Evolutionary conservation across 306 rosid genomes (phyloP), one percentile per base, ranked within the genome.

Genomic region (Sphenostylis stenocarpa): DNA sequence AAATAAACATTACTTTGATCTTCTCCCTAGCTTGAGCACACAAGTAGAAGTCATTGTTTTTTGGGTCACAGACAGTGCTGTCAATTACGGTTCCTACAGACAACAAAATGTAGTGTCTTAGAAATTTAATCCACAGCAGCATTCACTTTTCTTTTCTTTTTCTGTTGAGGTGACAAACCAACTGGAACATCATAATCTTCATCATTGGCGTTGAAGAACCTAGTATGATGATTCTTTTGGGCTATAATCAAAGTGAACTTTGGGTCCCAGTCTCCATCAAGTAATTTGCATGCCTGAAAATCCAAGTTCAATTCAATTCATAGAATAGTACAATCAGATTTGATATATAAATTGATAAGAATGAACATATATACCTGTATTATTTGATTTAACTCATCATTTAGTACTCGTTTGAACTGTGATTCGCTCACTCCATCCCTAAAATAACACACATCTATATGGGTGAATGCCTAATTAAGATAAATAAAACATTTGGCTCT

Each of bases 1-100:
- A 28, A 28, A 28, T 28, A 28, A 28, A 28, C n/a, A n/a, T n/a
- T n/a, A n/a, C n/a, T n/a, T n/a, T n/a, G n/a, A n/a, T n/a, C n/a
- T n/a, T n/a, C n/a, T n/a, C n/a, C 17, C 88, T 86, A 31, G 80
- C 82, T 36, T 82, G 88, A 39, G 86, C 86, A 75, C 84, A 85
- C 70, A 85, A 38, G 53, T 85, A 82, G 24, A 85, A 85, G 36
- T 85, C 88, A 71, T 75, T 85, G 58, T 70, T 64, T 64, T 26
- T 71, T 0, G 82, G 80, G 34, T 85, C 77, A 44, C 88, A 85
- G 23, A 79, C 33, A 38, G 2, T 49, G 33, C 20, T 82, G 51
- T 85, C 88, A 48, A 82, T 49, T 9, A 85, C 47, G 14, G 88
- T 85, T 49, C 88, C 88, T 85, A 52, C 83, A 60, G 3, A 63